Conservation (phyloP, 2,329 filamentous ascomycete species). For the Nannizzia gypsea region DNA sequence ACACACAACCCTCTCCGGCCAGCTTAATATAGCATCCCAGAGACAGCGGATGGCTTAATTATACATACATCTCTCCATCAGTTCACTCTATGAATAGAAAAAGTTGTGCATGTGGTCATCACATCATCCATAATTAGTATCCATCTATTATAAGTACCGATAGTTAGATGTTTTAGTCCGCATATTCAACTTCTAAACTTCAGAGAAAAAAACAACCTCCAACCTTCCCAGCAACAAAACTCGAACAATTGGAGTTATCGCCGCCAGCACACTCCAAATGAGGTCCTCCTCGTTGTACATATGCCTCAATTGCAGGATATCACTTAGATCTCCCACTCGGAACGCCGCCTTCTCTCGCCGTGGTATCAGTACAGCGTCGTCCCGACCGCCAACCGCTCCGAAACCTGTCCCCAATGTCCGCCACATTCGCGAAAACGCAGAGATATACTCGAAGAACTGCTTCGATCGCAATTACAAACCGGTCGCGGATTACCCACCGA, state of each 20-base stretch:
- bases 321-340: constrained; percentile 3
- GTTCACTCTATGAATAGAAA: too few relatives aligned
- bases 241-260: background rate
- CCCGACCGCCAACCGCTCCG: constrained; percentile 33
- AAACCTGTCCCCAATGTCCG: constrained; percentile 73
- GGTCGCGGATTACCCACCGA: constrained; percentile 41
- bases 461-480: constrained; percentile 67
- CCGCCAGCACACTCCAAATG: constrained; percentile 14
- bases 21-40: too few relatives aligned
- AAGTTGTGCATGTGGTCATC: too few relatives aligned
- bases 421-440: constrained; percentile 75
- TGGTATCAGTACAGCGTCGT: background rate
- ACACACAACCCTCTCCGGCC: too few relatives aligned
- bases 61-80: too few relatives aligned
- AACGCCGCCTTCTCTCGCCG: constrained; percentile 3
- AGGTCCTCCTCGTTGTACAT: constrained; percentile 19
- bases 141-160: too few relatives aligned
- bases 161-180: too few relatives aligned
- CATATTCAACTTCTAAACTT: background rate
- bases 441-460: constrained; percentile 72
- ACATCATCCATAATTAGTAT: background rate
- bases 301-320: constrained; percentile 12
- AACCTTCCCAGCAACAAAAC: background rate
- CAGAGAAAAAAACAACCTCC: background rate
- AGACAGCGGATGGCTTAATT: too few relatives aligned